A percentile compares a stretch with the other conserved stretches of the same genome.
These are phyloP conservation scores for Stemphylium beticola DNA, from an alignment of 2,329 filamentous ascomycete genomes.

Conservation along the genomic window DNA sequence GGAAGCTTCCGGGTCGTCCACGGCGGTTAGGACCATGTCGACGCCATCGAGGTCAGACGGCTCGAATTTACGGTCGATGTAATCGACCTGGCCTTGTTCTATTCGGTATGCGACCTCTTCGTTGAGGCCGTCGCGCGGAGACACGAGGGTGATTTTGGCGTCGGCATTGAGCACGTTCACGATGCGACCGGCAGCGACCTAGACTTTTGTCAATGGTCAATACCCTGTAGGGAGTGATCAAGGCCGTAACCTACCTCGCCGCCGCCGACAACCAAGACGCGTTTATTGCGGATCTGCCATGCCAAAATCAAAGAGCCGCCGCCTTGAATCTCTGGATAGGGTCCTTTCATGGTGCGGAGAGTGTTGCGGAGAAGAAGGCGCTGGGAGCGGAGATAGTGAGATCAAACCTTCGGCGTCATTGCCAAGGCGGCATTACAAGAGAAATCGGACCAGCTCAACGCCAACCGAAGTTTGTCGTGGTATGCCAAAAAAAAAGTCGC, in stretches of 20 bases:
- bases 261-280: constrained; percentile 89
- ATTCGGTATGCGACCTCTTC: constrained; percentile 86
- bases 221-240: constrained; percentile 10
- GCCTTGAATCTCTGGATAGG: constrained; percentile 82
- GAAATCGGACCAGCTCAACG: neutral
- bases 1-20: constrained; percentile 93
- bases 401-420: constrained; percentile 19
- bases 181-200: constrained; percentile 96
- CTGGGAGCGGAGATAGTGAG: constrained; percentile 33
- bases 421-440: constrained; percentile 15
- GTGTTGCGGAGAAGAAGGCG: constrained; percentile 25
- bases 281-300: constrained; percentile 91
- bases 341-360: constrained; percentile 52
- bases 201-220: constrained; percentile 47
- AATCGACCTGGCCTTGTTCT: constrained; percentile 73
- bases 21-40: constrained; percentile 89
- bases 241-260: constrained; percentile 73
- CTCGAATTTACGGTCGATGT: constrained; percentile 83
- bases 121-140: constrained; percentile 79
- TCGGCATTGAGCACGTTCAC: constrained; percentile 95
- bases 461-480: neutral
- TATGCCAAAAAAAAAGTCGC: no score
- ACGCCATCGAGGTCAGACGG: constrained; percentile 81
- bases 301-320: constrained; percentile 93
- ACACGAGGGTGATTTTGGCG: constrained; percentile 85